These are phyloP conservation scores for Ganoderma multipileum DNA, from an alignment of 1,284 basidiomycete genomes.

Conservation along the genomic window DNA sequence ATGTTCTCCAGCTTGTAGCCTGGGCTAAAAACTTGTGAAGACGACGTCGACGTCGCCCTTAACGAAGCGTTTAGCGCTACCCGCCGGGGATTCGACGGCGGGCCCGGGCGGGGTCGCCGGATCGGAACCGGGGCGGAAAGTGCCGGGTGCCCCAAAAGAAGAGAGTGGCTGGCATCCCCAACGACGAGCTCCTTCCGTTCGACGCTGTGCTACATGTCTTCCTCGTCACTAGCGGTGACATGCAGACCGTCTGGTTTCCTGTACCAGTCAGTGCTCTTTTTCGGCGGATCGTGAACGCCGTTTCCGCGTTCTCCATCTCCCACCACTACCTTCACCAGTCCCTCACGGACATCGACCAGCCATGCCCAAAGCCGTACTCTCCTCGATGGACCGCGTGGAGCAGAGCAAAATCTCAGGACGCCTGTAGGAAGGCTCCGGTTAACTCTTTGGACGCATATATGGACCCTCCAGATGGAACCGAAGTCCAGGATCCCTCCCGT, in stretches of 20 bases:
- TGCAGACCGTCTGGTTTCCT: constrained; percentile 66
- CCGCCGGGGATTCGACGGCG: no score
- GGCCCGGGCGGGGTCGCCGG: neutral
- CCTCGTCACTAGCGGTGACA: constrained; percentile 37
- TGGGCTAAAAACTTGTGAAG: no score
- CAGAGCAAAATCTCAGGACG: neutral
- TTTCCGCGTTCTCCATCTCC: constrained; percentile 71
- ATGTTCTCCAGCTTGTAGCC: no score
- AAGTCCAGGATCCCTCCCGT: constrained; percentile 7
- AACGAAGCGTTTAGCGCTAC: no score
- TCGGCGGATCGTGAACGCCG: constrained; percentile 67
- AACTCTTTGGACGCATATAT: constrained; percentile 5
- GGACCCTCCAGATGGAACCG: constrained; percentile 7
- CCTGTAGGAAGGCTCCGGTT: constrained; percentile 1
- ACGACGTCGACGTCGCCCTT: no score
- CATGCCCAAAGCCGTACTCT: constrained; percentile 23
- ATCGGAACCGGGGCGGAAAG: neutral
- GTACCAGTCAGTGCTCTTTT: constrained; percentile 64
- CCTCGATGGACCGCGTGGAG: constrained; percentile 29
- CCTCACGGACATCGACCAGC: constrained; percentile 31
- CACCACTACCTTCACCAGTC: constrained; percentile 57
- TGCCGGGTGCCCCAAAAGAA: neutral
- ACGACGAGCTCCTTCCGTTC: constrained; percentile 4
- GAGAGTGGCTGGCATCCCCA: neutral
- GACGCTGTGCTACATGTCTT: constrained; percentile 32